Evolutionary conservation across 495 filamentous ascomycete genomes (phyloP), one percentile per base, ranked within the genome.

Genomic region (Xylaria telfairii): DNA sequence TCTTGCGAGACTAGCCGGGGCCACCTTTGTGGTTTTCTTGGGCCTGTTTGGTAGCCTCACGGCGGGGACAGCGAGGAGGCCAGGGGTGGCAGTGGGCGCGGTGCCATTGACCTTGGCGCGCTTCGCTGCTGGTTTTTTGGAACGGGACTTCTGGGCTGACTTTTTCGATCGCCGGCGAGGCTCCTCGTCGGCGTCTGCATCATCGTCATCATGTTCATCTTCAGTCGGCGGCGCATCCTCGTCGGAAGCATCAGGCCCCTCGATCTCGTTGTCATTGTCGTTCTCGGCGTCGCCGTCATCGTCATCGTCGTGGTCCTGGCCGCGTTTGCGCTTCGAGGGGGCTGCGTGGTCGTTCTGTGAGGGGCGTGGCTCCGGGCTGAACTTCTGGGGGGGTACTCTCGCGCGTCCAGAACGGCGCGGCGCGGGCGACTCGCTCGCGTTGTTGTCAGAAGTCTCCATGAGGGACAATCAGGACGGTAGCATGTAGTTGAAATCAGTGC

Each of bases 401-500:
- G 90, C 89, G 82, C 94, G 92, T 83, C 92, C 92, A 59, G 94
- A 97, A 76, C 92, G 92, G 78, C 94, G 89, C 77, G 74, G 74
- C 67, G 74, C 76, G 72, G 83, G 82, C 41, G 86, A 85, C 71
- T 80, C 85, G 79, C 88, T 85, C 72, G 87, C 84, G 74, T 84
- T 84, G 74, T 84, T 86, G 63, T 89, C 86, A 73, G 87, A 85
- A 65, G 85, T 83, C 75, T 91, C 88, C 84, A 88, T 88, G 77
- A 83, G 79, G 72, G 84, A 83, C 81, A 81, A 81, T 79, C 78
- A 76, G 42, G 71, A 75, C 63, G 64, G 61, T 74, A 71, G 74
- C 72, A 76, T 75, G 71, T 71, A 59, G 65, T 54, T 67, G 51
- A 59, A 54, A 34, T 73, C 54, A 78, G 71, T 70, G 71, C 71